Evolutionary conservation across 371 early-diverging fungal species (phyloP), one percentile per base, ranked within the genome.

Genomic region (Mortierella sp.): DNA sequence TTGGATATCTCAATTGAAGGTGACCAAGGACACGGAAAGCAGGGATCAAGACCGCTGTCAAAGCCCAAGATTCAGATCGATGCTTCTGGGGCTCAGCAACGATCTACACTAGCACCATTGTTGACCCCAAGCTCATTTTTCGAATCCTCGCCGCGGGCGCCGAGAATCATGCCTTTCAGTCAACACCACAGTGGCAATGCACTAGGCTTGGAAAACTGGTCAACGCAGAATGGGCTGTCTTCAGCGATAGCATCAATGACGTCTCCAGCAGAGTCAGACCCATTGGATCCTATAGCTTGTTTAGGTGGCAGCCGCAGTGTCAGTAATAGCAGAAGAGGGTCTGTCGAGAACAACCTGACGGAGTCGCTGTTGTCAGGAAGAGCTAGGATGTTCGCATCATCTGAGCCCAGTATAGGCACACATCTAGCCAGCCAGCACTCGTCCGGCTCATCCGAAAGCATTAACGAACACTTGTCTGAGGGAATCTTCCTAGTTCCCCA

Each of bases 1-100:
- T 48, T 74, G 12, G 74, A 74, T 45, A 74, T 74, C n/a, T 52
- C 69, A 13, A 74, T 74, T 38, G 74, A 74, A 41, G 63, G 74
- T 30, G 74, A 74, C 18, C 58, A 50, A 14, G 68, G 67, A 39
- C 59, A 63, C n/a, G 56, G 61, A 43, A 61, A 60, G 18, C 62
- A 61, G 49, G 60, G 58, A n/a, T 61, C 62, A n/a, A 23, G 62
- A 18, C 49, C 54, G 23, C 10, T 53, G 38, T 27, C 64, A 9
- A 54, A 49, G 34, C 65, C 74, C 10, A 56, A 58, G 54, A 60
- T 64, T 1, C 68, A 64, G 31, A 53, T 54, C 26, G 51, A 59
- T 18, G 21, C 27, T 6, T 19, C 12, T 12, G 28, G 14, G 10
- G 27, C 45, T 28, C 65, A 59, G 26, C 41, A 34, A 2, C 49